Evolutionary conservation across 192 early-diverging fungal species (phyloP), one percentile per base, ranked within the genome.

Genomic region (Coemansia sp.): DNA sequence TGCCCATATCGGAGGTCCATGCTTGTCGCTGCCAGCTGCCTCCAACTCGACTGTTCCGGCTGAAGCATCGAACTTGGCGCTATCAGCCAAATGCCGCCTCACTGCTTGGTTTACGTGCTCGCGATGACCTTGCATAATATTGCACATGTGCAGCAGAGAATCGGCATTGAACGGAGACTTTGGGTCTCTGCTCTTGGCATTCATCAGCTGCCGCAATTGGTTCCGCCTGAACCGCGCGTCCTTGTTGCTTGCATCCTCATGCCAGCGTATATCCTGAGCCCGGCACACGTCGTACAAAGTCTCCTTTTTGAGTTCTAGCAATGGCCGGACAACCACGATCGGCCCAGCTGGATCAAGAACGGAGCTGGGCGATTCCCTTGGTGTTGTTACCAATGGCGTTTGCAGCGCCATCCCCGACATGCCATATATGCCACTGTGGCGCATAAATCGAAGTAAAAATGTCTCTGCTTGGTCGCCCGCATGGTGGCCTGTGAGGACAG

Each of bases 391-490:
- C 6, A 72, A 42, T 19, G 34, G 24, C 5, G 65, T 18, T 19
- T 67, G 65, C 34, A 59, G 34, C 14, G 41, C 33, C 73, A 81
- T 81, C 4, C 65, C 72, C 0, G 79, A 60, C 27, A 76, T 48
- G 26, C 79, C 79, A 43, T 63, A 65, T 3, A 76, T 22, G 18
- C 79, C 79, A 52, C 73, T 81, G 12, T 69, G 59, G 19, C 69
- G 36, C 27, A 76, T 29, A 32, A 81, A 61, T 26, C 79, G 64
- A 2, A 81, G 52, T 56, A 76, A 18, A 50, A 81, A 71, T 12
- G 79, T 81, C 55, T 81, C 79, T 41, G 74, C 79, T 56, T 81
- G 79, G 50, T 81, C 79, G 48, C 65, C 66, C 4, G 63, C 62
- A 27, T 81, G 79, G 48, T 81, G 79, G 12, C 79, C 79, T 0